phyloP scores from a whole-genome alignment of 352 stramenopile genomes.

The Pythium apleroticum region DNA sequence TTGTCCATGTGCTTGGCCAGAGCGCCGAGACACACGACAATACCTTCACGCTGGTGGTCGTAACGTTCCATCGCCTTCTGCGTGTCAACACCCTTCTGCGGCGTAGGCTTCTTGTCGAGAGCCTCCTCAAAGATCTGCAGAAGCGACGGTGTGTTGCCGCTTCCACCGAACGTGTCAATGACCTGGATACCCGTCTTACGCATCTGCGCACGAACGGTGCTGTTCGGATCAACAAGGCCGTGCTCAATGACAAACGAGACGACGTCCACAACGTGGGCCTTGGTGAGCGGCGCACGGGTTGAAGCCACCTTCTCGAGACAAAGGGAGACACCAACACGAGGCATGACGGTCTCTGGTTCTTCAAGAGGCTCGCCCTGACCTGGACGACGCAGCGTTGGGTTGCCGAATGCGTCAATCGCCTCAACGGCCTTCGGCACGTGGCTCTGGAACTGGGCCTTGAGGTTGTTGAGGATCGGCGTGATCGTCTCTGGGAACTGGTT shows the following conservation, averaged over 20 bases:
- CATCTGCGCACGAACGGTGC: slow-evolving; percentile 77
- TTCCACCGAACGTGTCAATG: slow-evolving; percentile 67
- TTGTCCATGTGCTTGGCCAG: slow-evolving; percentile 91
- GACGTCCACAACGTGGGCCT: slow-evolving; percentile 57
- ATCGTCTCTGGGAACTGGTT: slow-evolving; percentile 75
- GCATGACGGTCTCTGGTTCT: slow-evolving; percentile 52
- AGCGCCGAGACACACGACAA: slow-evolving; percentile 89
- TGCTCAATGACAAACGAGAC: slow-evolving; percentile 83
- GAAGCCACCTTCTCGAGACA: slow-evolving; percentile 73
- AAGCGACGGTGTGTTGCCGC: slow-evolving; percentile 60
- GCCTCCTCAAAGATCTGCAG: slow-evolving; percentile 77
- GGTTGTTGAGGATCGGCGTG: slow-evolving; percentile 60
- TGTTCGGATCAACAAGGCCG: slow-evolving; percentile 70
- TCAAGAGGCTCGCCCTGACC: slow-evolving; percentile 55
- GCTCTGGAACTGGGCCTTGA: slow-evolving; percentile 66
- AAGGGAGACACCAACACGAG: slow-evolving; percentile 70
- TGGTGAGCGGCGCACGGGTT: slow-evolving; percentile 45
- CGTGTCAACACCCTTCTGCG: slow-evolving; percentile 42
- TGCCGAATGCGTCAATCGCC: slow-evolving; percentile 71
- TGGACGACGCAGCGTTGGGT: slow-evolving; percentile 60
- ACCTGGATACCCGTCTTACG: slow-evolving; percentile 82
- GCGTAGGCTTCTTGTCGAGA: slow-evolving; percentile 58
- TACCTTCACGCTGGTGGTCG: slow-evolving; percentile 88
- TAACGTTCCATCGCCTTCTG: slow-evolving; percentile 51
- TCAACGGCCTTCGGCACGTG: slow-evolving; percentile 56